Conservation (phyloP, 208 protist species). For the Trypanosoma caninum region DNA sequence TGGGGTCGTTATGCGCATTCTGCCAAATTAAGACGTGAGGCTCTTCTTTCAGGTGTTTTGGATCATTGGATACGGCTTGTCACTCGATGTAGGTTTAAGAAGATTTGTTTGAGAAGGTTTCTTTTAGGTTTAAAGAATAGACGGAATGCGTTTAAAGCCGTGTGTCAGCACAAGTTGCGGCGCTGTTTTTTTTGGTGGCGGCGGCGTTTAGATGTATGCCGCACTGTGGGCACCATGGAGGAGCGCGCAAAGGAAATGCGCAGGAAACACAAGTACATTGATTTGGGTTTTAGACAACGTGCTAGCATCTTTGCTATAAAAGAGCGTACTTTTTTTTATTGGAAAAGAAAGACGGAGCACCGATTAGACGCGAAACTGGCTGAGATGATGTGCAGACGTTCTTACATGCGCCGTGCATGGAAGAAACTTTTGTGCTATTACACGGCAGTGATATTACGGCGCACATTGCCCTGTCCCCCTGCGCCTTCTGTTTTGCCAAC, state of each 20-base stretch:
- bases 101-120: slow-evolving; percentile 4
- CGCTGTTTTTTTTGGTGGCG: slow-evolving; percentile 19
- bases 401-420: slow-evolving; percentile 24
- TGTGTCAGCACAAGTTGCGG: slow-evolving; percentile 12
- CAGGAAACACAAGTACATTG: slow-evolving; percentile 15
- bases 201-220: slow-evolving; percentile 9
- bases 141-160: slow-evolving; percentile 19
- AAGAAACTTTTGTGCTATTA: slow-evolving; percentile 4
- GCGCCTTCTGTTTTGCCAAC: slow-evolving; percentile 2
- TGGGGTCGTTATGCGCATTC: slow-evolving; percentile 21
- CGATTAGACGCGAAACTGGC: slow-evolving; percentile 39
- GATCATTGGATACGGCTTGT: slow-evolving; percentile 17
- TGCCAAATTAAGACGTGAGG: not conserved
- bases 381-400: slow-evolving; percentile 20
- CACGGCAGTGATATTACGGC: slow-evolving; percentile 10
- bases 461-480: slow-evolving; percentile 4
- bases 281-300: not conserved
- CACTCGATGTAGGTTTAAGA: not conserved
- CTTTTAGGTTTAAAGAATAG: slow-evolving; percentile 4
- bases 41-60: slow-evolving; percentile 23
- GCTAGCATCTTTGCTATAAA: slow-evolving; percentile 1
- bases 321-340: slow-evolving; percentile 23
- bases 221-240: slow-evolving; percentile 1
- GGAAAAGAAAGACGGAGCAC: slow-evolving; percentile 36
- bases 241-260: slow-evolving; percentile 13